Evolutionary conservation across 345 rosid species (phyloP), one percentile per base, ranked within the genome.

Genomic region (Pugionium cornutum): DNA sequence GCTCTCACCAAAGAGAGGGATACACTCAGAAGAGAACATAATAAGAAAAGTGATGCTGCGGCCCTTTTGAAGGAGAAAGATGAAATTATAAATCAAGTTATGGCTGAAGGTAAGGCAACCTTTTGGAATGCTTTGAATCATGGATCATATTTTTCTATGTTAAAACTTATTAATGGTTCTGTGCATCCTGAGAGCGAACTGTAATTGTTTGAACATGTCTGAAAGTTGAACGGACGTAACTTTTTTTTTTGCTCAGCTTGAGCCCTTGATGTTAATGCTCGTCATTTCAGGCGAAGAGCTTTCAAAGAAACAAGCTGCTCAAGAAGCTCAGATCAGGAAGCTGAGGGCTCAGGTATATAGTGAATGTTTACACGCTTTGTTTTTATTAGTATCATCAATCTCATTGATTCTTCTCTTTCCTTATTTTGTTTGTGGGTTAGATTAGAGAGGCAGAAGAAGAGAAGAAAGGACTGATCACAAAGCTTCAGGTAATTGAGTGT

Each of bases 41-140:
- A 70, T 78, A 95, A 79, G 78, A 88, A 82, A 81, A 89, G 89
- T 79, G 99, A 95, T 72, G 96, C 99, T 32, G 95, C 97, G 50
- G 96, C 89, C 66, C 99, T 95, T 78, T 77, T 95, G 65, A 91
- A 89, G 83, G 99, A 95, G 80, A 95, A 95, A 75, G 99, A 95
- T 83, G 99, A 95, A 79, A 91, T 95, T 55, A 91, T 95, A 73
- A 91, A 37, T 79, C 97, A 91, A 83, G 95, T 95, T 71, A 95
- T 91, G 97, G 97, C 99, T 70, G 99, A 91, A 91, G 99, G 97
- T 95, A 76, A 58, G 57, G 37, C 18, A 32, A 80, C 78, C 55
- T 64, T 45, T 77, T 34, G 37, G 72, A 67, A 57, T 36, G 65
- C 46, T 11, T 64, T 50, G 30, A 47, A 45, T 66, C 7, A 32